A percentile compares a stretch with the other conserved stretches of the same genome.
These are phyloP conservation scores for Phytophthora pini DNA, from an alignment of 352 stramenopile species.

Conservation along the genomic window DNA sequence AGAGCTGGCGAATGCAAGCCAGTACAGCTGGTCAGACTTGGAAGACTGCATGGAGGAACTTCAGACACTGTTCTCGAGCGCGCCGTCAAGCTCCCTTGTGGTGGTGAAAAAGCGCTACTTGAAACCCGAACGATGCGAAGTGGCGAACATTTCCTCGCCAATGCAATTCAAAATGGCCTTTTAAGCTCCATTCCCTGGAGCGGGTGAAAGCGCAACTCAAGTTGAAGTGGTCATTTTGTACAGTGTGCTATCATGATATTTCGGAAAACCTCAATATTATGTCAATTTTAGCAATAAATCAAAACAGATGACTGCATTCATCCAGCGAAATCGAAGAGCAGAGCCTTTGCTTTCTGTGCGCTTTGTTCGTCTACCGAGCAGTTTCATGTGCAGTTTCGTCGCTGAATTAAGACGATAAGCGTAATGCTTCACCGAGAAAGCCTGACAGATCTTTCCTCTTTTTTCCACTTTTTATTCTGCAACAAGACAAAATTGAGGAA, in stretches of 20 bases:
- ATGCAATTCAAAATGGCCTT: slow-evolving; percentile 85
- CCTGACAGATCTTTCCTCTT: too few species aligned
- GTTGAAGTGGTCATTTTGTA: not conserved
- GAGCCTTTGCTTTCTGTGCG: too few species aligned
- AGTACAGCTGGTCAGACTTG: slow-evolving; percentile 78
- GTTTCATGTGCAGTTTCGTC: slow-evolving; percentile 12
- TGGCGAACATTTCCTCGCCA: slow-evolving; percentile 73
- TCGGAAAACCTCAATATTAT: not conserved
- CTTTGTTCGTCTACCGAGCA: not conserved
- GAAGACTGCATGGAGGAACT: slow-evolving; percentile 87
- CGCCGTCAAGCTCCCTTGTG: slow-evolving; percentile 80
- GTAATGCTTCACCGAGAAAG: slow-evolving; percentile 2
- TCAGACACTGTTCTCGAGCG: slow-evolving; percentile 80
- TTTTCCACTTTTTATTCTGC: not conserved
- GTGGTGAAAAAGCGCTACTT: slow-evolving; percentile 92
- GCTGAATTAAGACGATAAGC: slow-evolving; percentile 1
- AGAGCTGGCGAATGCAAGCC: slow-evolving; percentile 79
- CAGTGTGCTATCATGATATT: slow-evolving; percentile 1
- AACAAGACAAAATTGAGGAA: not conserved
- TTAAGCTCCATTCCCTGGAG: slow-evolving; percentile 17
- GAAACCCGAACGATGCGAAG: slow-evolving; percentile 80
- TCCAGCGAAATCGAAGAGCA: too few species aligned
- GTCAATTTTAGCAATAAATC: too few species aligned
- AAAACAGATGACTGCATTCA: too few species aligned
- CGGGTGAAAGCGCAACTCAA: too few species aligned